Evolutionary conservation across 768 basidiomycete species (phyloP).

Genomic region (Symmetrospora coprosmae): DNA sequence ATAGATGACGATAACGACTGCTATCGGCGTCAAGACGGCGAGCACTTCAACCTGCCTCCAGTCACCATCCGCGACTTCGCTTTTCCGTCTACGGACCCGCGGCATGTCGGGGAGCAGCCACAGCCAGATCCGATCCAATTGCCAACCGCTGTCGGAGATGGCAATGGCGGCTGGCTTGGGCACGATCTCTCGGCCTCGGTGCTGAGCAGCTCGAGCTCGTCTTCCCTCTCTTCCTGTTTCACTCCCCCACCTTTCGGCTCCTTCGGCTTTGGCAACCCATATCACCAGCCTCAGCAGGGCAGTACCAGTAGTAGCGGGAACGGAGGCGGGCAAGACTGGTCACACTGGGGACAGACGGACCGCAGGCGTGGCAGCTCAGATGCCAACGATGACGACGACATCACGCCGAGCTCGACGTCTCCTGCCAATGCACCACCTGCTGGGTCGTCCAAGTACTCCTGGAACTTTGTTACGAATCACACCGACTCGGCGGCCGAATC

Average conservation of each 20-base stretch:
- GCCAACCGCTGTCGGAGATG: not conserved
- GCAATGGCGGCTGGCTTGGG: not conserved
- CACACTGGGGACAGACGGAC: not conserved
- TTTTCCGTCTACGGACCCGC: not conserved
- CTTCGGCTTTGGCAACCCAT: constrained; percentile 10
- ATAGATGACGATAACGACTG: not conserved
- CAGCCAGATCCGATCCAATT: constrained; percentile 1
- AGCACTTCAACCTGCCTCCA: not conserved
- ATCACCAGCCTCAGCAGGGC: not conserved
- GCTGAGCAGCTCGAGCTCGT: not conserved
- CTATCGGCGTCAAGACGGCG: not conserved
- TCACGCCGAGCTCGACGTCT: too few relatives aligned
- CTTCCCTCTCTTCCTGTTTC: constrained; percentile 12
- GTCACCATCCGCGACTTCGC: constrained; percentile 5
- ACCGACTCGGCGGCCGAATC: too few relatives aligned
- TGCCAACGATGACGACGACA: not conserved
- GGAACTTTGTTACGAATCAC: not conserved
- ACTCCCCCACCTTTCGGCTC: constrained; percentile 15
- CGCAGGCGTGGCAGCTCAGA: not conserved
- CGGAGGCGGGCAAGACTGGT: not conserved
- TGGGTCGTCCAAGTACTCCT: not conserved
- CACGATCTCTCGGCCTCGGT: not conserved
- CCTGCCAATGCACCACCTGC: too few relatives aligned
- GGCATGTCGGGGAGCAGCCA: not conserved
- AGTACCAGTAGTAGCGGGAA: not conserved